Percentiles rank a stretch among this genome's conserved stretches.
Evolutionary conservation across 1,284 basidiomycete species (phyloP).

Genomic region (Puccinia horiana): DNA sequence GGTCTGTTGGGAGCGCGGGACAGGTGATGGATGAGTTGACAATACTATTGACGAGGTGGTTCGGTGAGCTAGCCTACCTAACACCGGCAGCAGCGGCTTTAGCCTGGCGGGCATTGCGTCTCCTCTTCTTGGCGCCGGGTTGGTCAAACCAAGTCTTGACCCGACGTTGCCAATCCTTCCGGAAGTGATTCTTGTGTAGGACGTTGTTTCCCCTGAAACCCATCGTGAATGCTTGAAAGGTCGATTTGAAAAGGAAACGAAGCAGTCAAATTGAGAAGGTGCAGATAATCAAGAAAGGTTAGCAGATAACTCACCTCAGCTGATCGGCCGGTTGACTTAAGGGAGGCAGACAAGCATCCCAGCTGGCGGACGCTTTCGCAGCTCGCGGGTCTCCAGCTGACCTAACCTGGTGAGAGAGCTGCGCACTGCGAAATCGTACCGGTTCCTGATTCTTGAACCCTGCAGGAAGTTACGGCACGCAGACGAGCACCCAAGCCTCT

Average conservation of each 20-base stretch:
- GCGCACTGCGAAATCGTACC: too few species aligned
- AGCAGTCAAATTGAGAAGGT: too few species aligned
- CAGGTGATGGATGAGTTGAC: not conserved
- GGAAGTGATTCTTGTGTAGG: slow-evolving; percentile 93
- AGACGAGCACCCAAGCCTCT: too few species aligned
- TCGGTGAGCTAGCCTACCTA: slow-evolving; percentile 57
- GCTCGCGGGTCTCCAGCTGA: not conserved
- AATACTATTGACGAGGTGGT: not conserved
- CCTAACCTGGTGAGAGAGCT: slow-evolving; percentile 6
- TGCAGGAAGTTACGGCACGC: too few species aligned
- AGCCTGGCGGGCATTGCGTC: slow-evolving; percentile 85
- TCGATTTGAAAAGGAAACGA: not conserved
- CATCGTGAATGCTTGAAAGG: slow-evolving; percentile 48
- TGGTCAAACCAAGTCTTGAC: slow-evolving; percentile 99
- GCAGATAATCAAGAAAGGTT: not conserved
- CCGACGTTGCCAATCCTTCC: slow-evolving; percentile 88
- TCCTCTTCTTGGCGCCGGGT: slow-evolving; percentile 94
- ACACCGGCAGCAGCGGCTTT: slow-evolving; percentile 91
- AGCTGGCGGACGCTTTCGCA: not conserved
- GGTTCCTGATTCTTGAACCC: too few species aligned
- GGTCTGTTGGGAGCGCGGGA: slow-evolving; percentile 63
- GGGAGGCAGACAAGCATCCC: not conserved
- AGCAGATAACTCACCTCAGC: not conserved
- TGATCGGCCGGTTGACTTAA: not conserved
- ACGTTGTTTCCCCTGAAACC: slow-evolving; percentile 62